Evolutionary conservation across 1,284 basidiomycete genomes (phyloP), one percentile per base, ranked within the genome.

Genomic region (Leccinum pachyderme): DNA sequence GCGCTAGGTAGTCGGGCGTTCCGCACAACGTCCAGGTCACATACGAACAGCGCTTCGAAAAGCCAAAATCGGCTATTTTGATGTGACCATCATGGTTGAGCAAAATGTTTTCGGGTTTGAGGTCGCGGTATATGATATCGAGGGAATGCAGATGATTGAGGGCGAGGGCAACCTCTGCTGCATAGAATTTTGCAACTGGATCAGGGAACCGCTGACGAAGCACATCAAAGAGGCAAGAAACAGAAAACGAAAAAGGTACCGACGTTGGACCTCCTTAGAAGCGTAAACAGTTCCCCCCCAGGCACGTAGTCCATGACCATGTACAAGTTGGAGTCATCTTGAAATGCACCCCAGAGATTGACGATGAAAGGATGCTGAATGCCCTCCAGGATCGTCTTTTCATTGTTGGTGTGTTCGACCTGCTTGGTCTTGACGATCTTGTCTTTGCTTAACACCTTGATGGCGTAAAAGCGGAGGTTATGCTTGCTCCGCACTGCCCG

Each of bases 271-370:
- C 93, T 83, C 57, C 95, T 82, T 57, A 98, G 73, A 45, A 97
- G 82, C 47, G 91, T 92, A 71, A 99, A 99, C 7, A 99, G 79
- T 73, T 99, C 96, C 18, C 96, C 96, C 22, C 96, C 96, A 0
- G 95, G 93, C 4, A 99, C 96, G 70, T 98, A 99, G 75, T 99
- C 97, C 96, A 99, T 98, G 55, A 99, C 95, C 95, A 99, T 98
- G 79, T 97, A 99, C 12, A 99, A 77, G 70, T 98, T 98, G 46
- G 91, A 81, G 9, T 86, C 77, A 66, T 98, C 96, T 65, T 97
- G 93, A 75, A 99, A 99, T 1, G 93, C 91, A 27, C 96, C 97
- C 96, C 96, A 99, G 5, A 99, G 83, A 68, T 98, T 99, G 76
- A 99, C 88, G 61, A 99, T 90, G 75, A 99, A 99, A 2, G 95